phyloP scores from a whole-genome alignment of 2,329 filamentous ascomycete species.

The Epichloe coenophiala region DNA sequence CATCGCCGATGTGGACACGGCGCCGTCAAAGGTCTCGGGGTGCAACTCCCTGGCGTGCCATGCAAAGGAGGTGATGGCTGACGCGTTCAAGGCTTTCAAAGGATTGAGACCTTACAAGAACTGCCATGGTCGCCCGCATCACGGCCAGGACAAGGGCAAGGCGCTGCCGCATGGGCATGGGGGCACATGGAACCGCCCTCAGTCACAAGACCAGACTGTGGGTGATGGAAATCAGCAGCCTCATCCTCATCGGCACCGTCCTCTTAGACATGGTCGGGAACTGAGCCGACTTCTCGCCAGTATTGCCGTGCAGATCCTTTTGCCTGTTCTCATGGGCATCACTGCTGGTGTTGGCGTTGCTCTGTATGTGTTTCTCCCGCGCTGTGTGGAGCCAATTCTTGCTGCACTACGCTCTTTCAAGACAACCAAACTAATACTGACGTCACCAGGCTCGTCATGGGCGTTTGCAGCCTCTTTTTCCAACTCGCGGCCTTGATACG shows the following conservation, averaged over 20 bases:
- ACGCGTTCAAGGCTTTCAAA: constrained; percentile 15
- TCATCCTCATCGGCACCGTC: constrained; percentile 9
- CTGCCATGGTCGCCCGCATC: constrained; percentile 12
- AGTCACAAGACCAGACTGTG: constrained; percentile 8
- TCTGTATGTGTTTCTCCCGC: constrained; percentile 30
- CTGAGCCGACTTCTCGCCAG: constrained; percentile 38
- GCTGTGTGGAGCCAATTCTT: too few relatives aligned
- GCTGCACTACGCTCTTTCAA: not conserved
- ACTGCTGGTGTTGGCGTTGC: constrained; percentile 55
- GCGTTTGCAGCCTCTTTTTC: constrained; percentile 45
- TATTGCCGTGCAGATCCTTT: constrained; percentile 47
- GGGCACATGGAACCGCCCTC: constrained; percentile 5
- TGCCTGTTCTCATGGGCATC: constrained; percentile 57
- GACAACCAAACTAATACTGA: constrained; percentile 14
- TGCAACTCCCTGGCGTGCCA: constrained; percentile 40
- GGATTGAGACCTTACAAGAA: constrained; percentile 9
- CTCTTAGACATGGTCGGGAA: constrained; percentile 12
- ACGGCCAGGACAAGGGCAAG: constrained; percentile 7
- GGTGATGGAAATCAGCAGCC: constrained; percentile 3
- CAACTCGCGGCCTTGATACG: constrained; percentile 41
- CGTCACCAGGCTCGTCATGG: constrained; percentile 42
- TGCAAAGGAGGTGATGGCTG: constrained; percentile 24
- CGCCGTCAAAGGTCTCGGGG: constrained; percentile 15
- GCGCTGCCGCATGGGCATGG: not conserved
- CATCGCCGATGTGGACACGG: constrained; percentile 34